Evolutionary conservation across 2,329 filamentous ascomycete genomes (phyloP).

Genomic region (Metarhizium rileyi): DNA sequence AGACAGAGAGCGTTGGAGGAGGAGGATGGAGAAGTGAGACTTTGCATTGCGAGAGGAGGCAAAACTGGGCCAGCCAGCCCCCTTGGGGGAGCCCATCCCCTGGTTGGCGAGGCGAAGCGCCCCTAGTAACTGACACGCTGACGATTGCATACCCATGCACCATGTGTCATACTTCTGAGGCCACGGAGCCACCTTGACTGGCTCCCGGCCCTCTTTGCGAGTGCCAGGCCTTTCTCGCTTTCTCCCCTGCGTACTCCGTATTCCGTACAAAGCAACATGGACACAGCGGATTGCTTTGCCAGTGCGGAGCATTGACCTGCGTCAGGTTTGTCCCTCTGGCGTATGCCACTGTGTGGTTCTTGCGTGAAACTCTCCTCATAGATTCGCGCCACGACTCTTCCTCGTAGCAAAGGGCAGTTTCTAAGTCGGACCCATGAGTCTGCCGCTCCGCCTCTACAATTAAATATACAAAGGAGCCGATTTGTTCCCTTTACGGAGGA

Average conservation of each 20-base stretch:
- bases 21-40: constrained; percentile 11
- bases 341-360: background rate
- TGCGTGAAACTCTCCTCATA: background rate
- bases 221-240: background rate
- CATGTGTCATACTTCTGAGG: no score
- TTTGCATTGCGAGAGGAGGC: constrained; percentile 8
- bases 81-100: background rate
- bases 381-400: background rate
- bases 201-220: constrained; percentile 6
- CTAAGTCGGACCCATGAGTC: no score
- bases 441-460: no score
- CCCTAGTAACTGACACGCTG: constrained; percentile 17
- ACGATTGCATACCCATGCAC: constrained; percentile 11
- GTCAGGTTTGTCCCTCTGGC: background rate
- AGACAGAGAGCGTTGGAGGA: background rate
- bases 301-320: no score
- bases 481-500: background rate
- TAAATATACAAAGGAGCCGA: background rate
- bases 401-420: background rate
- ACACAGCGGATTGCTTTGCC: no score
- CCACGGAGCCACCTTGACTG: constrained; percentile 12
- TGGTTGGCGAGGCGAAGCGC: constrained; percentile 20
- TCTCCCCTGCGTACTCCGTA: no score
- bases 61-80: constrained; percentile 7
- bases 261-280: no score